Base-by-base conservation (phyloP, 495 filamentous ascomycete genomes). In the Trichoderma erinaceum region DNA sequence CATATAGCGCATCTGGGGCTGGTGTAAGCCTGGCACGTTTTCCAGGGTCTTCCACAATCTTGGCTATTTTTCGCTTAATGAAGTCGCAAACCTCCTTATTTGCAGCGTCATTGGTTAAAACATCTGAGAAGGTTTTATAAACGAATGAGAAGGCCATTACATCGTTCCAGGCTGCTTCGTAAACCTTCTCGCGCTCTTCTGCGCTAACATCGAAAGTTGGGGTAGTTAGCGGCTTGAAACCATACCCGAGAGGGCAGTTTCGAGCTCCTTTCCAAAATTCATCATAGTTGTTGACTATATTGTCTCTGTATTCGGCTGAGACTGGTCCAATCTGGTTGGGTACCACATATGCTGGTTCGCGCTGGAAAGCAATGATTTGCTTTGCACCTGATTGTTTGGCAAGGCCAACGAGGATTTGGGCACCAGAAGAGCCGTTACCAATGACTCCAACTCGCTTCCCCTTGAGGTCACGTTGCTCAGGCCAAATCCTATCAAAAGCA, bases 81-180 rank as follows among this genome's bases (percentile, higher is more conserved):
- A 88, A 88, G 44, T 85, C 74, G 70, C 86, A 87, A 18, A 76
- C 78, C 32, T 78, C 75, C 4, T 72, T 15, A 69, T 87, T 87
- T 7, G 83, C 80, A n/a, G 80, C 75, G 35, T 70, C 27, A 66
- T 78, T 72, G 21, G 79, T 71, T 32, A 84, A 70, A 16, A 78
- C 71, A 68, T 88, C 85, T 10, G 74, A 76, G 76, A 85, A 88
- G 48, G 77, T 83, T 0, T 74, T 80, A 0, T 85, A 72, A 75
- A 80, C 77, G 69, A 80, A 85, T 32, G 70, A 69, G 69, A 84
- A 85, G 27, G 83, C 84, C 11, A 12, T 44, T 21, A 84, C 85
- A 0, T 76, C 67, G 11, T 77, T 68, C 79, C 79, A 87, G 5
- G 86, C 71, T 23, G 76, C 69, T 38, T 87, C 75, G 68, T 78